A percentile compares a stretch with the other conserved stretches of the same genome.
These are phyloP conservation scores for Globisporangium rhizosaccharum DNA, from an alignment of 352 stramenopile genomes.

Conservation along the genomic window DNA sequence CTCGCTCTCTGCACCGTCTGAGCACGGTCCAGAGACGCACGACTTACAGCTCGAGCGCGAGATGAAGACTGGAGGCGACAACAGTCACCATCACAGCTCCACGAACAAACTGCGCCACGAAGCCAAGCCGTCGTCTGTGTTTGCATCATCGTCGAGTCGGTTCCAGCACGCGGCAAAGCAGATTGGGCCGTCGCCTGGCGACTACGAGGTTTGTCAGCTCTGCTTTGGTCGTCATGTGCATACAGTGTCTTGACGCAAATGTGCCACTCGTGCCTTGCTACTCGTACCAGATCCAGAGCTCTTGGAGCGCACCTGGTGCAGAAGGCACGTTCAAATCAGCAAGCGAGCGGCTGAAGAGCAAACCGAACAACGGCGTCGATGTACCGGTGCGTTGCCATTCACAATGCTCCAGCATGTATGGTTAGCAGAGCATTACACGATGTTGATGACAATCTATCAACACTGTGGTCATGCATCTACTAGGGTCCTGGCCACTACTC, in stretches of 20 bases:
- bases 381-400: constrained; percentile 36
- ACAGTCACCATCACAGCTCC: constrained; percentile 9
- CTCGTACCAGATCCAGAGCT: constrained; percentile 36
- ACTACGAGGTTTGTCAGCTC: constrained; percentile 47
- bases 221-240: too few species aligned
- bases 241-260: too few species aligned
- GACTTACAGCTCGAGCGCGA: constrained; percentile 59
- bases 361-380: constrained; percentile 18
- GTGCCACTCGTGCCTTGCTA: background rate
- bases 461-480: too few species aligned
- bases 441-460: background rate
- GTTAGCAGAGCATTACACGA: background rate
- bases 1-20: constrained; percentile 22
- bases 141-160: constrained; percentile 56
- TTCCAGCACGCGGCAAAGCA: constrained; percentile 35
- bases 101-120: constrained; percentile 20
- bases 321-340: constrained; percentile 65
- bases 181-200: constrained; percentile 43
- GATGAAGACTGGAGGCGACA: constrained; percentile 31
- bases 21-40: constrained; percentile 20
- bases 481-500: constrained; percentile 65
- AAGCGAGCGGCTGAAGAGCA: constrained; percentile 47
- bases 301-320: constrained; percentile 57
- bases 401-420: too few species aligned
- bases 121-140: constrained; percentile 49